phyloP scores from a whole-genome alignment of 495 filamentous ascomycete genomes.

The Evansstolkia leycettana region DNA sequence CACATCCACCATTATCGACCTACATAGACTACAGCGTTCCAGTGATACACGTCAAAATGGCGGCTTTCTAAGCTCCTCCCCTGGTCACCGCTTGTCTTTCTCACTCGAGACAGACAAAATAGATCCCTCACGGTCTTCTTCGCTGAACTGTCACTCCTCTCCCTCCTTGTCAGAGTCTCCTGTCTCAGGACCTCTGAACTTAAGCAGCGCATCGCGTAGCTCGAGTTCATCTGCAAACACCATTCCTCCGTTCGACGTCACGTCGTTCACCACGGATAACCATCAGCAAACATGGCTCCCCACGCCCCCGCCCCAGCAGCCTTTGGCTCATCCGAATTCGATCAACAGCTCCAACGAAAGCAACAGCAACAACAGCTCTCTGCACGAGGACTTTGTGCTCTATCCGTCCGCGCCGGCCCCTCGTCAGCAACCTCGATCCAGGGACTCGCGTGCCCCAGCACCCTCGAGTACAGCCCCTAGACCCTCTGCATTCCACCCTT shows the following conservation, averaged over 20 bases:
- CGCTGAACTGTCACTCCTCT: constrained; percentile 23
- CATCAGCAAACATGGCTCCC: constrained; percentile 50
- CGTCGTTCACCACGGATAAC: constrained; percentile 56
- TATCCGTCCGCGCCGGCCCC: constrained; percentile 18
- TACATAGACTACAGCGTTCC: neutral
- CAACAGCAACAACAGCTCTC: constrained; percentile 11
- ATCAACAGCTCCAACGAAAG: constrained; percentile 28
- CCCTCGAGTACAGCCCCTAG: constrained; percentile 29
- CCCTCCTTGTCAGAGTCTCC: constrained; percentile 31
- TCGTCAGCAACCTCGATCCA: constrained; percentile 20
- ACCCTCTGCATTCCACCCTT: constrained; percentile 19
- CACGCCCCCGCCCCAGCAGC: constrained; percentile 35
- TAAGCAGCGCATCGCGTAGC: constrained; percentile 38
- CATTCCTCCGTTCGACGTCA: constrained; percentile 38
- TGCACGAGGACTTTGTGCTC: constrained; percentile 35
- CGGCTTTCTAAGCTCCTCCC: constrained; percentile 35
- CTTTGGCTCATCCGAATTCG: constrained; percentile 29
- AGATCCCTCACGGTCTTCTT: constrained; percentile 27
- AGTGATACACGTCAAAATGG: constrained; percentile 28
- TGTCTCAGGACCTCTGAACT: constrained; percentile 44
- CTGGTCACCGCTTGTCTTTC: constrained; percentile 24
- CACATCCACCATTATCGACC: neutral
- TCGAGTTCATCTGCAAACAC: constrained; percentile 36
- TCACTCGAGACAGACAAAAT: constrained; percentile 38
- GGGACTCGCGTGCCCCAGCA: constrained; percentile 25